Evolutionary conservation across 2,329 filamentous ascomycete species (phyloP).

Genomic region (Exophiala calicioides): DNA sequence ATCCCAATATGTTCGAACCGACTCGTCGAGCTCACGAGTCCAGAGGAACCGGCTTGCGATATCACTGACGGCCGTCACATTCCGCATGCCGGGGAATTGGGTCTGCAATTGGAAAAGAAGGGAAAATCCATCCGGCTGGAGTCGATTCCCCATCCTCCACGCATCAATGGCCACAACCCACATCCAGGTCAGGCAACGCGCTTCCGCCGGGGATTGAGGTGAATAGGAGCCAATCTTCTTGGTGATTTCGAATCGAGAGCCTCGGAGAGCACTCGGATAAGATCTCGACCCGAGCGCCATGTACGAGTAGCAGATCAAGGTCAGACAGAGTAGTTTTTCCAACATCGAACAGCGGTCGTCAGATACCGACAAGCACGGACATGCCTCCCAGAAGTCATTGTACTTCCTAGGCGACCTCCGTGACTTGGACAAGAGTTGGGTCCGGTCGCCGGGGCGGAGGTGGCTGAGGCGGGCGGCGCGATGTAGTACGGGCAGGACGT

Average conservation of each 20-base stretch:
- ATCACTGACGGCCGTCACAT: background rate
- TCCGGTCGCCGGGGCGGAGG: background rate
- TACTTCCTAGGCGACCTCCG: background rate
- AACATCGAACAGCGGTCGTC: background rate
- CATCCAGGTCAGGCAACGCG: slow-evolving; percentile 5
- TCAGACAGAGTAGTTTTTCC: slow-evolving; percentile 5
- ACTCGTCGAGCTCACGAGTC: slow-evolving; percentile 3
- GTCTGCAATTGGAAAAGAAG: slow-evolving; percentile 6
- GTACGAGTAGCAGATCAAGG: slow-evolving; percentile 4
- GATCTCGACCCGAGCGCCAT: slow-evolving; percentile 1
- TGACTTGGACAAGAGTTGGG: background rate
- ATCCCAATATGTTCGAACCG: slow-evolving; percentile 4
- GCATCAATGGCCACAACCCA: slow-evolving; percentile 4
- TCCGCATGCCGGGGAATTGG: background rate
- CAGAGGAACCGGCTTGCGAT: slow-evolving; percentile 5
- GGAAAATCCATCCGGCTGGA: background rate
- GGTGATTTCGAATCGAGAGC: background rate
- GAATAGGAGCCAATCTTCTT: background rate
- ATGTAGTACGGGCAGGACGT: slow-evolving; percentile 2
- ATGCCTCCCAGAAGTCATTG: slow-evolving; percentile 10
- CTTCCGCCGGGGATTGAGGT: background rate
- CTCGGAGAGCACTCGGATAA: background rate
- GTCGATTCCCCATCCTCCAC: background rate
- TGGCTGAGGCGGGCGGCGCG: background rate
- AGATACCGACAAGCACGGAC: slow-evolving; percentile 2